Conservation (phyloP, 2,329 filamentous ascomycete genomes). For the Cladosporium sp. region DNA sequence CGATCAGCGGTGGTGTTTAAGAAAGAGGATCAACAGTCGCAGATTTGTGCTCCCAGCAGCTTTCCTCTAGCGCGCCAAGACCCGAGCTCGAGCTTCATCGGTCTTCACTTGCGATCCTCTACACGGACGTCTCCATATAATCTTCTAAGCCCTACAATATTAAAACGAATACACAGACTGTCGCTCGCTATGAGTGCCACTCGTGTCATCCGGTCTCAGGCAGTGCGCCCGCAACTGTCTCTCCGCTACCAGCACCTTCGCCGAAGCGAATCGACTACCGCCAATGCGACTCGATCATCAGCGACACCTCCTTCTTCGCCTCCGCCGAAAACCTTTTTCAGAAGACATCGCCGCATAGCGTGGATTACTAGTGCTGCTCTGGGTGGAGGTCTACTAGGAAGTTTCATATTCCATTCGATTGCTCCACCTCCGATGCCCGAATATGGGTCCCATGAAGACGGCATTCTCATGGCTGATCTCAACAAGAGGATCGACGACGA, state of each 20-base stretch:
- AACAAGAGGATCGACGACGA: conserved; percentile 40
- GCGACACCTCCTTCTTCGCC: not conserved
- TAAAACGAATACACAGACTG: too few species aligned
- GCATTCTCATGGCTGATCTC: conserved; percentile 36
- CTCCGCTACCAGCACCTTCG: conserved; percentile 20
- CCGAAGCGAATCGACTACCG: conserved; percentile 7
- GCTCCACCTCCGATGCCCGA: conserved; percentile 39
- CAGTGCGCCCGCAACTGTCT: conserved; percentile 22
- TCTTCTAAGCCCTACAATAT: not conserved
- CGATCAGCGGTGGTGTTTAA: not conserved
- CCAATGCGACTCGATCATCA: conserved; percentile 8
- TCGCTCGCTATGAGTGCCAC: conserved; percentile 9
- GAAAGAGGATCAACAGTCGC: conserved; percentile 7
- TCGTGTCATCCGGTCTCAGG: conserved; percentile 8
- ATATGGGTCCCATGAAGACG: conserved; percentile 38
- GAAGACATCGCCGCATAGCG: conserved; percentile 13
- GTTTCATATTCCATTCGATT: conserved; percentile 36
- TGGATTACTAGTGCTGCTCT: conserved; percentile 33
- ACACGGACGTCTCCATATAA: too few species aligned
- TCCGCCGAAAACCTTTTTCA: conserved; percentile 6
- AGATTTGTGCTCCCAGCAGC: not conserved
- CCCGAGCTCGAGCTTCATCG: not conserved
- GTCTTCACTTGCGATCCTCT: not conserved
- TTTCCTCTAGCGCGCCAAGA: not conserved
- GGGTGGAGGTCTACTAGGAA: conserved; percentile 35